Evolutionary conservation across 116 monocot species (phyloP).

Genomic region (Thalassia testudinum): DNA sequence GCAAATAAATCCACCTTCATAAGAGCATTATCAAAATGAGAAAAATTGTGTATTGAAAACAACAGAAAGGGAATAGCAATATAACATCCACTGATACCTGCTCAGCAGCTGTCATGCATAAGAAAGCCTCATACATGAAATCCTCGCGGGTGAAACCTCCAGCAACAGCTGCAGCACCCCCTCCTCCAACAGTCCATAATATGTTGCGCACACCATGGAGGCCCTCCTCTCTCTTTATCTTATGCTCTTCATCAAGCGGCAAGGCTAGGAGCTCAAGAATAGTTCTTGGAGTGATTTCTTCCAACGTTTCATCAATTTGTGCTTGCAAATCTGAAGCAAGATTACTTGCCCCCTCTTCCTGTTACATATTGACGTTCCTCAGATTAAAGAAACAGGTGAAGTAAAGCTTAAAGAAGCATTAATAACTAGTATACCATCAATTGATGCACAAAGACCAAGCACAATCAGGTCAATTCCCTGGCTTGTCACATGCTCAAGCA

Average conservation of each 20-base stretch:
- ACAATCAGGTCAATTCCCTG: too few species aligned
- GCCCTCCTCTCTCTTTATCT: slow-evolving; percentile 59
- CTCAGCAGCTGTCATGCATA: slow-evolving; percentile 68
- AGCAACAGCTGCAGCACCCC: slow-evolving; percentile 55
- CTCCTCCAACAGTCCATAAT: slow-evolving; percentile 78
- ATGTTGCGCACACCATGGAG: slow-evolving; percentile 60
- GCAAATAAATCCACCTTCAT: slow-evolving; percentile 71
- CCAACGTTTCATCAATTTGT: slow-evolving; percentile 90
- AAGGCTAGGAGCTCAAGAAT: slow-evolving; percentile 78
- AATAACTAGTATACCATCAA: too few species aligned
- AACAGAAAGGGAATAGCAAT: too few species aligned
- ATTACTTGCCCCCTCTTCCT: slow-evolving; percentile 95
- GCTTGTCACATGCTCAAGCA: too few species aligned
- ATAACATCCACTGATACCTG: slow-evolving; percentile 49
- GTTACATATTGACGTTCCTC: background rate
- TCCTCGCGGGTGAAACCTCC: slow-evolving; percentile 79
- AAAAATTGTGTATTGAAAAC: background rate
- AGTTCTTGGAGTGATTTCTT: slow-evolving; percentile 75
- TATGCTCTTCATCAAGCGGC: slow-evolving; percentile 58
- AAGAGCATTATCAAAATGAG: slow-evolving; percentile 1
- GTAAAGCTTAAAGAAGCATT: too few species aligned
- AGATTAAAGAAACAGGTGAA: too few species aligned
- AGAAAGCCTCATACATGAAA: slow-evolving; percentile 79
- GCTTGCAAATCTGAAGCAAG: slow-evolving; percentile 68
- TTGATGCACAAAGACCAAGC: too few species aligned